Evolutionary conservation across 768 basidiomycete species (phyloP), one percentile per base, ranked within the genome.

Genomic region (Chalciporus sphaerocephalus): DNA sequence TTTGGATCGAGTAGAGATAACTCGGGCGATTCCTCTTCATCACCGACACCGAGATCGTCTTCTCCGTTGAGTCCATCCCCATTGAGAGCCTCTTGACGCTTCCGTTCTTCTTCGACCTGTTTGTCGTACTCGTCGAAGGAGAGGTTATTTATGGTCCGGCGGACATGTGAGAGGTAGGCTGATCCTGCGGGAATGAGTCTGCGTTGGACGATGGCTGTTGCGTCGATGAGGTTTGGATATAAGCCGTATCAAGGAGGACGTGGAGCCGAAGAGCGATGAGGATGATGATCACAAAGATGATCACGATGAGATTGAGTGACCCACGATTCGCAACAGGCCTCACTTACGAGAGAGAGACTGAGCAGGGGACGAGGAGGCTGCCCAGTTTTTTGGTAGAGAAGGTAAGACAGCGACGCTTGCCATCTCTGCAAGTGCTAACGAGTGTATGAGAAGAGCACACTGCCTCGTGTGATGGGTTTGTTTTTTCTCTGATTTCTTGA

Each of bases 1-100:
- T 97, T 97, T 6, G 95, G 90, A 72, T 99, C 95, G n/a, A 83
- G 72, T 36, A 71, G 63, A 32, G 92, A 65, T 38, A 92, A 56
- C 18, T 83, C 83, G 3, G 75, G 71, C 16, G 77, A 66, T 72
- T 98, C 95, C 51, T 81, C 74, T 69, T 98, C 96, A 47, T 92
- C 87, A 2, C 93, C 94, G 6, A 98, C 86, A 22, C 92, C 95
- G 11, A 92, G 81, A 71, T 94, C 93, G 57, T 90, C 88, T 50
- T 87, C 87, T 6, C 68, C 68, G 42, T 72, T 73, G 30, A 68
- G 58, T 16, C 73, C 80, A 35, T 67, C 66, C 5, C 60, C 71
- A 53, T 76, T 75, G 15, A 80, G 68, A 4, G 72, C 72, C 42
- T 75, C 70, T 25, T 76, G 66, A 27, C 75, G 78, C 57, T 73